These are phyloP conservation scores for Neoarthrinium moseri DNA, from an alignment of 2,329 filamentous ascomycete species.

Conservation along the genomic window DNA sequence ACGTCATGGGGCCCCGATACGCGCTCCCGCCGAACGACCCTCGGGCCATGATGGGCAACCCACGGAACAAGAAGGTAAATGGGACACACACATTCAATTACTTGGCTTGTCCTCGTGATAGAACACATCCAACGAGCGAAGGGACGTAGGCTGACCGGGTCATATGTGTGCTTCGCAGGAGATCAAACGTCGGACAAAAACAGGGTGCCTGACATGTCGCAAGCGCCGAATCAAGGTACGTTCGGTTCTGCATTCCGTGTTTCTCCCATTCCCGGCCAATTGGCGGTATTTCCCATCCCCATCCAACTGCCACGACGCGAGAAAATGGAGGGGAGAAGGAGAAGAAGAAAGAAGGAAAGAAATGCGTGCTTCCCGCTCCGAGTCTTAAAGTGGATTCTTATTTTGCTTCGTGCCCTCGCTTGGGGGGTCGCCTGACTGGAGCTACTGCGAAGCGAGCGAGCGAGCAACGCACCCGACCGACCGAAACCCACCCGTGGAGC, in stretches of 20 bases:
- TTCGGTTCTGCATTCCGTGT: slow-evolving; percentile 15
- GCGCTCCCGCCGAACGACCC: slow-evolving; percentile 47
- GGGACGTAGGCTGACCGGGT: slow-evolving; percentile 28
- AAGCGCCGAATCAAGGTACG: slow-evolving; percentile 63
- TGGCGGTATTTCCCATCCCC: not conserved
- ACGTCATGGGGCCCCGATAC: slow-evolving; percentile 42
- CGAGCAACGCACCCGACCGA: no score
- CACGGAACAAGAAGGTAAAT: slow-evolving; percentile 59
- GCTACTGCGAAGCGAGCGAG: slow-evolving; percentile 34
- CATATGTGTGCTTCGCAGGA: slow-evolving; percentile 40
- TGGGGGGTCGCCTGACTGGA: slow-evolving; percentile 33
- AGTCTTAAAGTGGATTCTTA: slow-evolving; percentile 36
- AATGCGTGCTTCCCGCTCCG: slow-evolving; percentile 28
- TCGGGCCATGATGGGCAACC: slow-evolving; percentile 42
- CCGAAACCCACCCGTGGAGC: no score
- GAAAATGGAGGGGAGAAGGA: no score
- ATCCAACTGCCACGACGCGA: no score
- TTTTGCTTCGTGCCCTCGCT: slow-evolving; percentile 23
- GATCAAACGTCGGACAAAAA: slow-evolving; percentile 63
- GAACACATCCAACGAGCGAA: no score
- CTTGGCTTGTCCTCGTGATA: slow-evolving; percentile 7
- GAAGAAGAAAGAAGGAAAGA: slow-evolving; percentile 2
- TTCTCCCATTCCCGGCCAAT: not conserved
- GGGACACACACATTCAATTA: not conserved
- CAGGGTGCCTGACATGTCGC: slow-evolving; percentile 61